Conservation (phyloP, 768 basidiomycete species). For the Mycena venus region DNA sequence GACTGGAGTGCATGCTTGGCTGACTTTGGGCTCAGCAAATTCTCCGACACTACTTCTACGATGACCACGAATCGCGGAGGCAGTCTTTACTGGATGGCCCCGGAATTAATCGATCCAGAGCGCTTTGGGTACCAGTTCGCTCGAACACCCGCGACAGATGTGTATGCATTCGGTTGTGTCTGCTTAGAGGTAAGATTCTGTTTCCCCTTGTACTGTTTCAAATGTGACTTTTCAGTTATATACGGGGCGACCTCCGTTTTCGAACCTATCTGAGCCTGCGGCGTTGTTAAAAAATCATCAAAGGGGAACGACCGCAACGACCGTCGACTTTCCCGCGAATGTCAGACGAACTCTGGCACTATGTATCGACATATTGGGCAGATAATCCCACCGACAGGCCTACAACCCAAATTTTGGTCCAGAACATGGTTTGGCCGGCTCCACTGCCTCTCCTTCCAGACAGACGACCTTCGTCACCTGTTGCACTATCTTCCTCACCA, state of each 20-base stretch:
- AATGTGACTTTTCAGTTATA: constrained; percentile 16
- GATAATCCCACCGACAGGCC: not conserved
- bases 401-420: not conserved
- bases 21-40: constrained; percentile 49
- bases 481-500: too few relatives aligned
- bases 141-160: constrained; percentile 46
- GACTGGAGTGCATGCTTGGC: constrained; percentile 46
- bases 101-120: constrained; percentile 47
- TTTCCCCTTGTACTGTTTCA: not conserved
- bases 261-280: not conserved
- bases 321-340: not conserved
- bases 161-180: constrained; percentile 50
- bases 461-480: too few relatives aligned
- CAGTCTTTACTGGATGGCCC: constrained; percentile 50
- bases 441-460: too few relatives aligned
- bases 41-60: constrained; percentile 43
- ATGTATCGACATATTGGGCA: not conserved
- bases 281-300: not conserved
- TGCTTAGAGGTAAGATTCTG: constrained; percentile 42
- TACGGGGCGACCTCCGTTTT: constrained; percentile 21
- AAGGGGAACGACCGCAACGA: not conserved
- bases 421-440: too few relatives aligned
- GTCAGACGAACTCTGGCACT: not conserved
- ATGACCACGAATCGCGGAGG: constrained; percentile 42
- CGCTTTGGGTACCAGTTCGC: constrained; percentile 37